Evolutionary conservation across 2,329 filamentous ascomycete species (phyloP).

Genomic region (Neofusicoccum laricinum): DNA sequence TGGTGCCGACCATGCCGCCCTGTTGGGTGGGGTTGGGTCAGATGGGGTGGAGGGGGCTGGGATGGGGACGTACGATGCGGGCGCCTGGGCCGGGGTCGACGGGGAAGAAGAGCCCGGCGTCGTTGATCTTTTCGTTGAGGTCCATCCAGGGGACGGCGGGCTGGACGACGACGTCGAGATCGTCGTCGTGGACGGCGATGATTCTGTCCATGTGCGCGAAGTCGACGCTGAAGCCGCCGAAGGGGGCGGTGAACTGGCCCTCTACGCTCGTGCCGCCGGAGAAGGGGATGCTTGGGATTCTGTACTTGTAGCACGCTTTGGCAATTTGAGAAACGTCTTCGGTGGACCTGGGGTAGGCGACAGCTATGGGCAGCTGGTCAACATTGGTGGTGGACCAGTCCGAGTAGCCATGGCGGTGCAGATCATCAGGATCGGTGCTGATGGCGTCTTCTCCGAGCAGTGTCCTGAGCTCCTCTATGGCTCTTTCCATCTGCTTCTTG

Average conservation of each 20-base stretch:
- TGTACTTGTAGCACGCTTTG: constrained; percentile 72
- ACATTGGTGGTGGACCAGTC: constrained; percentile 70
- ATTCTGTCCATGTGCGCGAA: constrained; percentile 86
- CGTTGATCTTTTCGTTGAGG: constrained; percentile 71
- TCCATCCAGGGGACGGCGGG: constrained; percentile 91
- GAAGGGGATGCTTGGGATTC: constrained; percentile 78
- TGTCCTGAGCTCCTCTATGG: constrained; percentile 53
- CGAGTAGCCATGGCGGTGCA: constrained; percentile 65
- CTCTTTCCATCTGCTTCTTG: constrained; percentile 51
- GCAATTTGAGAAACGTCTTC: constrained; percentile 65
- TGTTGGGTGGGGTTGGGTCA: constrained; percentile 59
- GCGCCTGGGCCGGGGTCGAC: constrained; percentile 77
- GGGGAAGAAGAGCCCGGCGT: constrained; percentile 81
- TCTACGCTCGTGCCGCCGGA: constrained; percentile 85
- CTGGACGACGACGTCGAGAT: constrained; percentile 91
- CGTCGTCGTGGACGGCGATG: constrained; percentile 73
- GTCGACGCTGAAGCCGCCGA: constrained; percentile 84
- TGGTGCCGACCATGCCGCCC: constrained; percentile 82
- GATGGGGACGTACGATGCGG: constrained; percentile 19
- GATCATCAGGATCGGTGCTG: constrained; percentile 61
- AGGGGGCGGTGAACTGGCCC: constrained; percentile 84
- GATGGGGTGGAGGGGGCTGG: constrained; percentile 84
- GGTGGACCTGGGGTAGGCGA: constrained; percentile 63
- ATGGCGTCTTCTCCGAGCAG: constrained; percentile 59
- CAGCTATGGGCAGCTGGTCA: constrained; percentile 59